These are phyloP conservation scores for Aspergillus biplanus DNA, from an alignment of 495 filamentous ascomycete species.

Conservation along the genomic window DNA sequence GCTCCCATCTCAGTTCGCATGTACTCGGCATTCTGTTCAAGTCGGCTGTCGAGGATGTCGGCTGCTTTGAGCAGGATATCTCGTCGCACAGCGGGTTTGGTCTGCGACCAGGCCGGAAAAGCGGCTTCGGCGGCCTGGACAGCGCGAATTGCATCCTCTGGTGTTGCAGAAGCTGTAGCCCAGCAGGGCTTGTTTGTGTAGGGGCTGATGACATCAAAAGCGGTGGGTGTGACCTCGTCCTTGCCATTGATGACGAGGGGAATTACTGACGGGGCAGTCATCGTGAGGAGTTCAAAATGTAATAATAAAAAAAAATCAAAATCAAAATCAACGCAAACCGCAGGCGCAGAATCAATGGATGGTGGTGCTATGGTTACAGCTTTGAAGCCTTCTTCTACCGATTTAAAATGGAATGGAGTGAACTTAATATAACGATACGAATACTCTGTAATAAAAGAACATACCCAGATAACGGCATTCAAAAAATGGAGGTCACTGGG, in stretches of 20 bases:
- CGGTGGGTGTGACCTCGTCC: conserved; percentile 55
- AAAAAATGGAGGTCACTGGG: too few relatives aligned
- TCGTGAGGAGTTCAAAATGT: neutral
- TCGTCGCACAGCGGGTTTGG: conserved; percentile 64
- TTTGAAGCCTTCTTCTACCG: too few relatives aligned
- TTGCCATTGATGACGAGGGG: conserved; percentile 76
- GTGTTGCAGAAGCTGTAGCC: conserved; percentile 61
- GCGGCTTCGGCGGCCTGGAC: conserved; percentile 69
- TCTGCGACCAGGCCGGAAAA: conserved; percentile 71
- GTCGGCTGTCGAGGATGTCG: conserved; percentile 63
- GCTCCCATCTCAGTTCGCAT: conserved; percentile 77
- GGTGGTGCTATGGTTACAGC: too few relatives aligned
- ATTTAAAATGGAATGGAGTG: too few relatives aligned
- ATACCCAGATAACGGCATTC: too few relatives aligned
- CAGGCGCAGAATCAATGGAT: too few relatives aligned
- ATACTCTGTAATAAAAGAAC: too few relatives aligned
- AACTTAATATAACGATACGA: too few relatives aligned
- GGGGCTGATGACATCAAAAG: conserved; percentile 71
- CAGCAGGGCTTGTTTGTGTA: conserved; percentile 67
- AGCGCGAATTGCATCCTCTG: conserved; percentile 63
- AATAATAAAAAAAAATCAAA: too few relatives aligned
- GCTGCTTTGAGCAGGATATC: conserved; percentile 76
- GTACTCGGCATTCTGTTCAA: conserved; percentile 61
- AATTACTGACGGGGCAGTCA: conserved; percentile 40
- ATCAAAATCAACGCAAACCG: too few relatives aligned